Base-by-base conservation (phyloP, 2,329 filamentous ascomycete genomes). In the Plenodomus tracheiphilus region DNA sequence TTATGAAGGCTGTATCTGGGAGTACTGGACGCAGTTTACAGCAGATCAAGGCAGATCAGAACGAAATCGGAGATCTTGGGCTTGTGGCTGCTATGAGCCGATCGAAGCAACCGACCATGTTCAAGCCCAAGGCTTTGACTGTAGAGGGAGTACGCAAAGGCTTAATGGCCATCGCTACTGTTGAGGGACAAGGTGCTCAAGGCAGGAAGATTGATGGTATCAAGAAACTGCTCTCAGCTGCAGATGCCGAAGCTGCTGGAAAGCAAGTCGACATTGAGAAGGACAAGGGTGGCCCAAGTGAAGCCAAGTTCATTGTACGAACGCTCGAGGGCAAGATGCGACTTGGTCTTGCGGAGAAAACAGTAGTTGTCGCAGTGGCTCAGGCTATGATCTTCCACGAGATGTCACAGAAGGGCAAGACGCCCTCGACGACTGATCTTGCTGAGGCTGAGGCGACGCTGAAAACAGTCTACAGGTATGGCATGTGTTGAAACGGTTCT, bases 1-100 rank as follows among this genome's bases (percentile, higher is more conserved):
- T 99, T 64, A 97, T 97, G 92, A 99, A 97, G 72, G 90, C 94
- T 4, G 96, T 99, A 65, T 93, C 93, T 10, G 93, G 97, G 75
- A 88, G 87, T 22, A 99, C 94, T 0, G 94, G 94, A 9, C 86
- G 94, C 52, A 96, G 86, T 64, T 75, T 97, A 39, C 82, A 87
- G 32, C 86, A 96, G 43, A 96, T 99, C 78, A 97, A 97, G 75
- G 85, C 88, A 41, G 92, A 97, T 62, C 94, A 99, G 68, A 91
- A 94, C 65, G 91, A 97, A 63, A 96, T 97, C 72, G 94, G 94
- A 45, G 94, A 99, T 71, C 81, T 99, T 10, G 94, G 94, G 10
- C 79, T 97, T 28, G 93, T 99, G 1, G 94, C 94, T 37, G 90
- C 96, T 41, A 97, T 97, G 78, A 97, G 91, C 75, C 85, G 93